Base-by-base conservation (phyloP, 169 alveolate genomes). In the Cryptosporidium ubiquitum region DNA sequence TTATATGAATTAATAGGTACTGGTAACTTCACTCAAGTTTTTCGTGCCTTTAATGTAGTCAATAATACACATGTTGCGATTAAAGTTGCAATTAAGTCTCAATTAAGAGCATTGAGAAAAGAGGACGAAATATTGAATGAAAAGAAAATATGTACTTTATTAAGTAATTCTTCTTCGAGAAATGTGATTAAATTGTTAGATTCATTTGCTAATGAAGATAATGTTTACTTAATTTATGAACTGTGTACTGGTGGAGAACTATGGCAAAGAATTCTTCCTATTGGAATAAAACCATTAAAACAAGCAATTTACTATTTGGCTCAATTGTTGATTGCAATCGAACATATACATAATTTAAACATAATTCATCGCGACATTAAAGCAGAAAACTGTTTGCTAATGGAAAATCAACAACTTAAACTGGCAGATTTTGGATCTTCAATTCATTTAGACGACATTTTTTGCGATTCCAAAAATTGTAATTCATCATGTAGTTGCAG, bases 321-420 rank as follows among this genome's bases (percentile, higher is more conserved):
- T 44, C 98, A 95, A 68, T 92, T 95, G 52, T 84, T 95, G 70
- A 69, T 71, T 29, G 97, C 97, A 20, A 66, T 96, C 51, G 99
- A 96, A 85, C 96, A 97, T 91, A 91, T 97, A 44, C 99, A 98
- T 84, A 71, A 94, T 68, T 95, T 92, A 71, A 93, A 94, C 85
- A 95, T 98, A 33, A 93, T 97, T 71, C 99, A 98, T 91, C 95
- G 99, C 68, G 99, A 98, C 92, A 71, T 97, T 64, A 97, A 97
- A 89, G 98, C 97, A 49, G 95, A 94, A 84, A 93, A 92, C 39
- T 85, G 85, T 68, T 69, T 85, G 20, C 14, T 85, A 33, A 70
- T 58, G 57, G 20, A 23, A 35, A 58, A 39, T 26, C 79, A 79
- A 18, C 47, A 29, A 33, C 86, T 85, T 42, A 85, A 85, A 37